Evolutionary conservation across 2,329 filamentous ascomycete species (phyloP).

Genomic region (Chaetomium olivaceum): DNA sequence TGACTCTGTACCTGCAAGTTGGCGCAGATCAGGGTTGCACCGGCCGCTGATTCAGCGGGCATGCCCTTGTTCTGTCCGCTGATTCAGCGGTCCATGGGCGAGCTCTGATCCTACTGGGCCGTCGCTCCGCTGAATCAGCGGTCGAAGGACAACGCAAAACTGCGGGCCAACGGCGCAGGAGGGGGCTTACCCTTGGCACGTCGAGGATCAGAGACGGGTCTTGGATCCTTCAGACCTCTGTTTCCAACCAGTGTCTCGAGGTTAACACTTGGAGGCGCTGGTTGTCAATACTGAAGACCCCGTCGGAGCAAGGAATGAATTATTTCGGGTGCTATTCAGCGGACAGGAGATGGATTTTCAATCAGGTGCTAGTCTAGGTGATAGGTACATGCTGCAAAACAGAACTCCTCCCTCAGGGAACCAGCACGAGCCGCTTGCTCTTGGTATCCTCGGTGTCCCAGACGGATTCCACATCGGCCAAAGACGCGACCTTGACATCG

Average conservation of each 20-base stretch:
- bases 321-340: not conserved
- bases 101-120: not conserved
- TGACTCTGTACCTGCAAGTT: not conserved
- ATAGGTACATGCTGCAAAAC: not conserved
- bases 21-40: not conserved
- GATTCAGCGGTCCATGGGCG: not conserved
- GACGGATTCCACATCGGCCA: slow-evolving; percentile 5
- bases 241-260: not conserved
- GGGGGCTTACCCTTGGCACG: not conserved
- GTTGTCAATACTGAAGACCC: no score
- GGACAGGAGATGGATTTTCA: not conserved
- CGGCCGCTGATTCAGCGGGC: slow-evolving; percentile 3
- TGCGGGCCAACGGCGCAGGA: not conserved
- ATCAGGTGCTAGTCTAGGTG: not conserved
- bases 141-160: not conserved
- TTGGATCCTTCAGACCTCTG: not conserved
- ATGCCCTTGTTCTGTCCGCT: not conserved
- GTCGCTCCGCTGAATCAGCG: slow-evolving; percentile 3
- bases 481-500: not conserved
- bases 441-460: slow-evolving; percentile 19
- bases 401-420: not conserved
- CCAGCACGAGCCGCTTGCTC: slow-evolving; percentile 17
- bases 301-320: not conserved
- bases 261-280: not conserved
- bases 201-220: not conserved